A percentile compares a stretch with the other conserved stretches of the same genome.
Evolutionary conservation across 2,329 filamentous ascomycete genomes (phyloP).

Genomic region (Myriosclerotinia curreyana): DNA sequence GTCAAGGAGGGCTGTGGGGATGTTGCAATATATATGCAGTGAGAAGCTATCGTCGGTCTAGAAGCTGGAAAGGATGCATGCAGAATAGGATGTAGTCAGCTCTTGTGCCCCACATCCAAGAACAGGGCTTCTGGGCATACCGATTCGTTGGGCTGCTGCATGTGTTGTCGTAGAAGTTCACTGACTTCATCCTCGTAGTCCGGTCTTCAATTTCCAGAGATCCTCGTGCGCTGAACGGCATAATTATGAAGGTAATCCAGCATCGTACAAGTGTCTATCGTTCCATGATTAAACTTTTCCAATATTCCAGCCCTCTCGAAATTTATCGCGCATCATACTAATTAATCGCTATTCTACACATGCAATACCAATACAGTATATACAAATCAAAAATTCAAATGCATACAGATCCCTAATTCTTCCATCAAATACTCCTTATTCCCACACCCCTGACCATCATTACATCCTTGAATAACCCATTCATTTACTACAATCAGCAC

Average conservation of each 20-base stretch:
- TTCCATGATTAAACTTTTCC: not conserved
- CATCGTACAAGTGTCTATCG: not conserved
- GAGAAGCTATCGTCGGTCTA: not conserved
- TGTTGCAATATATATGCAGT: not conserved
- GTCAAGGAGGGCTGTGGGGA: not conserved
- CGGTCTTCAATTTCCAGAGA: not conserved
- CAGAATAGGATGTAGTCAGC: not conserved
- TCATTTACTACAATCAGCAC: constrained; percentile 13
- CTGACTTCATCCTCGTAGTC: not conserved
- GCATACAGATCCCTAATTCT: not conserved
- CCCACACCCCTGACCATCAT: not conserved
- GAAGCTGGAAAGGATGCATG: not conserved
- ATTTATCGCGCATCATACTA: not conserved
- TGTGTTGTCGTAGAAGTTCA: not conserved
- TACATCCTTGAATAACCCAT: not conserved
- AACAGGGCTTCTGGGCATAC: not conserved
- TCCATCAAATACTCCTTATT: not conserved
- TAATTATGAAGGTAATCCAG: not conserved
- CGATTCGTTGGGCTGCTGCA: not conserved
- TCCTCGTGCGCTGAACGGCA: too few relatives aligned
- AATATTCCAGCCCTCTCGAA: not conserved
- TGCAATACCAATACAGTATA: not conserved
- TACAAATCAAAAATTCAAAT: not conserved
- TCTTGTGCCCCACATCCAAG: not conserved
- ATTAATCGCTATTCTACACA: not conserved